Evolutionary conservation across 2,329 filamentous ascomycete species (phyloP).

Genomic region (Alternaria conjuncta): DNA sequence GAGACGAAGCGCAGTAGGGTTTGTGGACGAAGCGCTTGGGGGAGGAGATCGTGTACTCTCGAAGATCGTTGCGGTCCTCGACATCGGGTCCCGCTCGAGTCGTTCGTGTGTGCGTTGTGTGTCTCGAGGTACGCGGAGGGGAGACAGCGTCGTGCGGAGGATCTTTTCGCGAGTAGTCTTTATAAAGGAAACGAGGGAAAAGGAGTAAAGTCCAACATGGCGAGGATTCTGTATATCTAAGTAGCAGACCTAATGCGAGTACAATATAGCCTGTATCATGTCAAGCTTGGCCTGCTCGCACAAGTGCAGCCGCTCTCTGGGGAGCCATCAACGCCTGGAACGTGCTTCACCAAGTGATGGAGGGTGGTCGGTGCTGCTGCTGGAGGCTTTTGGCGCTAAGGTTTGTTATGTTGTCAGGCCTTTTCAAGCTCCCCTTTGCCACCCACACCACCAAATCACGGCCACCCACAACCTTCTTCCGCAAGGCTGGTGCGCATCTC

Average conservation of each 20-base stretch:
- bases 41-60: background rate
- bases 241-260: background rate
- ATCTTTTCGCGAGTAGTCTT: background rate
- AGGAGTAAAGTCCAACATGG: background rate
- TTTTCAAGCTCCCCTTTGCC: background rate
- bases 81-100: background rate
- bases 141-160: background rate
- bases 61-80: background rate
- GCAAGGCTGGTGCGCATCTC: background rate
- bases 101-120: background rate
- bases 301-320: background rate
- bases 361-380: background rate
- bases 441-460: constrained; percentile 3
- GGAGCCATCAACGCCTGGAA: background rate
- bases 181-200: background rate
- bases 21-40: background rate
- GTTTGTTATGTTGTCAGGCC: background rate
- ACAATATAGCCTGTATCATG: background rate
- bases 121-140: background rate
- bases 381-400: background rate
- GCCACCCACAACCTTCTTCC: background rate
- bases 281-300: background rate
- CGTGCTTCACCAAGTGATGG: background rate
- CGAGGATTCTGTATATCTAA: background rate
- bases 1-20: background rate